phyloP scores from a whole-genome alignment of 176 grass and related monocot genomes.

The Aegilops tauschii region DNA sequence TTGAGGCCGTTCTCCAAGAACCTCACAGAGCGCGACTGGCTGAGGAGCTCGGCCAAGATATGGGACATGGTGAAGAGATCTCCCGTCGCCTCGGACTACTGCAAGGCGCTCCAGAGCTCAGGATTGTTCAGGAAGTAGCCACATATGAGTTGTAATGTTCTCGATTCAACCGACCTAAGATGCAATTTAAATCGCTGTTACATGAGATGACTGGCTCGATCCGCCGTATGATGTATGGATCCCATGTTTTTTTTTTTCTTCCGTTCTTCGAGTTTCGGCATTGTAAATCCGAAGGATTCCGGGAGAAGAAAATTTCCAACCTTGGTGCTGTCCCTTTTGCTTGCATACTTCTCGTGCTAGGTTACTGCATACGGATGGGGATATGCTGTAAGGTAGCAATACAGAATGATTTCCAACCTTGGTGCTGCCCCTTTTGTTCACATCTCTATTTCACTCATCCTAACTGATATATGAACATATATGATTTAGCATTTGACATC shows the following conservation, averaged over 20 bases:
- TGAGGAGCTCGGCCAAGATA: constrained; percentile 82
- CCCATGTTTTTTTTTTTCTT: not conserved
- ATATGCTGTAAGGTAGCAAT: not conserved
- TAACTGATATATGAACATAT: too few species aligned
- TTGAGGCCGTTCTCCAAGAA: constrained; percentile 64
- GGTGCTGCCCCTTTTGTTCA: too few species aligned
- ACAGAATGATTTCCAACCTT: too few species aligned
- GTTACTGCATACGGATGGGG: not conserved
- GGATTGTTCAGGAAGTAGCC: constrained; percentile 74
- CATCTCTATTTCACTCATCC: too few species aligned
- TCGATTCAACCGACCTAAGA: not conserved
- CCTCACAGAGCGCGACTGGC: constrained; percentile 82
- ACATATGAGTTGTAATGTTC: not conserved
- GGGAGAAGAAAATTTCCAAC: not conserved
- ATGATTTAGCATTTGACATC: too few species aligned
- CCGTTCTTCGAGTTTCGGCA: not conserved
- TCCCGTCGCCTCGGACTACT: constrained; percentile 61
- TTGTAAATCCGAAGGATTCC: not conserved
- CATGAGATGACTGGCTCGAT: not conserved
- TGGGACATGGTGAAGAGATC: constrained; percentile 93
- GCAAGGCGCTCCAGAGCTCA: constrained; percentile 74
- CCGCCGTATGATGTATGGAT: not conserved
- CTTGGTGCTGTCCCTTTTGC: not conserved
- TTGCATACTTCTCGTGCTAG: not conserved
- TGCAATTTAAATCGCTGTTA: not conserved